Percentiles rank a stretch among this genome's conserved stretches.
Evolutionary conservation across 495 filamentous ascomycete genomes (phyloP).

Genomic region (Apodospora peruviana): DNA sequence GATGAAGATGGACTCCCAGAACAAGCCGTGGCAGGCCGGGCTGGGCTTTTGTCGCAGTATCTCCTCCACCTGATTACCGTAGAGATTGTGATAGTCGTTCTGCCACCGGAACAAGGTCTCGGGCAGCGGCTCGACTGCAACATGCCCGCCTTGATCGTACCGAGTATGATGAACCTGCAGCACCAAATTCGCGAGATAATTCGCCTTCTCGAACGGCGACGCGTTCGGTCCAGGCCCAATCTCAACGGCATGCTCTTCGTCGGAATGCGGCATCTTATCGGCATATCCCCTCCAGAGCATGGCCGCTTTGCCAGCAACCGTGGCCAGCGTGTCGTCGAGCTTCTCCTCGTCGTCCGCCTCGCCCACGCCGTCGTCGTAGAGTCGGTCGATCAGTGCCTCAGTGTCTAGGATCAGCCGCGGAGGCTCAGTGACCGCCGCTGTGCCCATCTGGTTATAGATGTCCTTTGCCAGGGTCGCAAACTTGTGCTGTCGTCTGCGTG

Average conservation of each 20-base stretch:
- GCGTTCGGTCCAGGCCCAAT: constrained; percentile 61
- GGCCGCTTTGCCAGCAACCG: constrained; percentile 49
- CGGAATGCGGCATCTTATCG: constrained; percentile 36
- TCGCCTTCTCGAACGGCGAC: constrained; percentile 60
- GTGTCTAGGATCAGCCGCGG: constrained; percentile 53
- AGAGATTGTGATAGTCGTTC: constrained; percentile 59
- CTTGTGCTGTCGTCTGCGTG: constrained; percentile 31
- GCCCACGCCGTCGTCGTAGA: constrained; percentile 54
- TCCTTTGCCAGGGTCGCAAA: constrained; percentile 48
- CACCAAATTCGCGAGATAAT: constrained; percentile 63
- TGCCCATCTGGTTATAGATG: constrained; percentile 38
- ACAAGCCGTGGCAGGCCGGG: constrained; percentile 64
- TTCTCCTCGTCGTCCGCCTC: constrained; percentile 48
- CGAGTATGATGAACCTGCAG: constrained; percentile 71
- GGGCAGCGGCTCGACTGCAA: constrained; percentile 50
- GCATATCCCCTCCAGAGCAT: constrained; percentile 54
- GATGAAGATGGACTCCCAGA: constrained; percentile 72
- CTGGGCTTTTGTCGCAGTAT: constrained; percentile 59
- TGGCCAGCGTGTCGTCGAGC: constrained; percentile 49
- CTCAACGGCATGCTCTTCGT: constrained; percentile 48
- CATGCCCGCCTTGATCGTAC: constrained; percentile 33
- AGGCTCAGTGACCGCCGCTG: constrained; percentile 40
- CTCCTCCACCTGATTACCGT: constrained; percentile 51
- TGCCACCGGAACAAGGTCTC: constrained; percentile 76
- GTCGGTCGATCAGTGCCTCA: constrained; percentile 42